Conservation (phyloP, 2,329 filamentous ascomycete species). For the Fusarium mangiferae region DNA sequence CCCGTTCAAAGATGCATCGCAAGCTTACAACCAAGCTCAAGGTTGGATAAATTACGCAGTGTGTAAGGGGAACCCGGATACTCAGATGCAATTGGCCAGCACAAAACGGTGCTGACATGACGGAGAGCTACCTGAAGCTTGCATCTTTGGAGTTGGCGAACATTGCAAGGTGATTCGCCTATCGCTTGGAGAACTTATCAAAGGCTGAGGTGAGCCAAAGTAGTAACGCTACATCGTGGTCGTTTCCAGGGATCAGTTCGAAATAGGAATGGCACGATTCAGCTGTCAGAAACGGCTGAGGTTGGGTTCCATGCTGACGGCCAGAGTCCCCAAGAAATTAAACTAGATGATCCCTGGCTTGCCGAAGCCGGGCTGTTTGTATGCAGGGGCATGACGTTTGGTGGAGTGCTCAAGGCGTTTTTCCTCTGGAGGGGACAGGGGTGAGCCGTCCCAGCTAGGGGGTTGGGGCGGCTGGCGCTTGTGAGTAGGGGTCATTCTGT, state of each 20-base stretch:
- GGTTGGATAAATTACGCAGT: conserved; percentile 2
- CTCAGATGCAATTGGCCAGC: conserved; percentile 11
- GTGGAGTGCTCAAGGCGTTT: conserved; percentile 34
- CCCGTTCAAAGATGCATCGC: background rate
- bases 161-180: conserved; percentile 12
- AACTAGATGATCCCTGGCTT: conserved; percentile 10
- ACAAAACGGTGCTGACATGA: conserved; percentile 8
- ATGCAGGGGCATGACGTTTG: conserved; percentile 26
- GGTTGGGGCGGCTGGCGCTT: conserved; percentile 5
- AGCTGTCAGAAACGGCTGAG: conserved; percentile 24
- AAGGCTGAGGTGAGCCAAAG: conserved; percentile 26
- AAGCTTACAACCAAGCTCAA: conserved; percentile 9
- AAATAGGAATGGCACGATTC: background rate
- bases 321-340: conserved; percentile 20
- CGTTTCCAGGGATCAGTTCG: background rate
- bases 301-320: conserved; percentile 7
- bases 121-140: conserved; percentile 9
- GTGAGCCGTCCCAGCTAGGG: background rate
- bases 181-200: background rate
- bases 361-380: conserved; percentile 3
- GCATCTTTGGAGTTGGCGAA: background rate
- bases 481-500: background rate
- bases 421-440: background rate
- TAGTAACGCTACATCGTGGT: background rate
- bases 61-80: background rate